Evolutionary conservation across 495 filamentous ascomycete genomes (phyloP), one percentile per base, ranked within the genome.

Genomic region (Astrothelium subdiscretum): DNA sequence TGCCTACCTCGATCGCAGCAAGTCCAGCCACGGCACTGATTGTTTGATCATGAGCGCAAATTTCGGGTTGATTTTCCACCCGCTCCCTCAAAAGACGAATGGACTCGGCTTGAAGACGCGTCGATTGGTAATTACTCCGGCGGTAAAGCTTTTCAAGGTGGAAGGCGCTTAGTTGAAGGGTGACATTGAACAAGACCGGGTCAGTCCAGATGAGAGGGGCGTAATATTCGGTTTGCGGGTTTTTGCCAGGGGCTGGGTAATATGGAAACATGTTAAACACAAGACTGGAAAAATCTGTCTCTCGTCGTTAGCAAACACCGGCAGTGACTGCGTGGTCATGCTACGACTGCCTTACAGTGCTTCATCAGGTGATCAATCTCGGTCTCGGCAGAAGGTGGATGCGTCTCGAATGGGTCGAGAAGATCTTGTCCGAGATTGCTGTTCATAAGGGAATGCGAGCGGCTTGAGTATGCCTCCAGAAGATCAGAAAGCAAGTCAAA

Each of bases 151-250:
- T 27, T 27, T 38, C 57, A 27, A 58, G 64, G 51, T 63, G 57
- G 10, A 63, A 62, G 26, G 60, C 61, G 32, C 57, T 63, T 13
- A 66, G 58, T 4, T 59, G 57, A 10, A 63, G 48, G 10, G 63
- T 58, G n/a, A 66, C 64, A 35, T 66, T 57, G 51, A 66, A 66
- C 26, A 66, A 58, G 8, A 66, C 57, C 24, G 59, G 60, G 42
- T 66, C 64, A 18, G 31, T 57, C 24, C 64, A 62, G 8, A 66
- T 54, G 32, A 66, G 63, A 10, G 64, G 64, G 57, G 60, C 62
- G 60, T 62, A 63, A 11, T 63, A 44, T 32, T 66, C 64, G 27
- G 63, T 63, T 24, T 60, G 42, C 29, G 61, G 57, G 10, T 58
- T 54, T 24, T 57, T 63, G 31, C 57, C 61, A 5, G 43, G 43